A percentile compares a stretch with the other conserved stretches of the same genome.
phyloP scores from a whole-genome alignment of 257 asterid genomes.

The Rubia yunnanensis region DNA sequence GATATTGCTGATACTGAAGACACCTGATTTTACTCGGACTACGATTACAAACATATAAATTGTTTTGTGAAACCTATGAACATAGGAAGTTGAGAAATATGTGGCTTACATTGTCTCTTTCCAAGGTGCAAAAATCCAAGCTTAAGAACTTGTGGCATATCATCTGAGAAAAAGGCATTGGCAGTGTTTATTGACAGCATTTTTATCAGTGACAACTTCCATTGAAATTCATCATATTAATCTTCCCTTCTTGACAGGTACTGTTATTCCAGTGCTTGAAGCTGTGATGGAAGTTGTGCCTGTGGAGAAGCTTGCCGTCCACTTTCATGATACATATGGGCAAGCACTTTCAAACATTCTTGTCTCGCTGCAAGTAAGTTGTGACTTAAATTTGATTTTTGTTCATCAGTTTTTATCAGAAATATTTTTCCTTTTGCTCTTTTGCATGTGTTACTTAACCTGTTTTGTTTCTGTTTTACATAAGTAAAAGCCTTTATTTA shows the following conservation, averaged over 20 bases:
- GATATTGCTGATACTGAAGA: neutral
- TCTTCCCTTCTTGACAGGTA: conserved; percentile 34
- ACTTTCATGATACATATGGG: conserved; percentile 96
- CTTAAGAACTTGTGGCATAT: neutral
- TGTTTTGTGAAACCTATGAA: neutral
- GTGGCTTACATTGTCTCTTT: neutral
- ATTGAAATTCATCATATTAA: neutral
- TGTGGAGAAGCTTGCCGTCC: conserved; percentile 82
- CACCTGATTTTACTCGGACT: neutral
- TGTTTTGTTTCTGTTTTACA: neutral
- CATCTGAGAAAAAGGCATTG: neutral
- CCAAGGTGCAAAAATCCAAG: neutral
- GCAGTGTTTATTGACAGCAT: neutral
- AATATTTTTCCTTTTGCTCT: neutral
- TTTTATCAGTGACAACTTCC: neutral
- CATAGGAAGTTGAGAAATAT: neutral
- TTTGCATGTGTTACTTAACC: too few species aligned
- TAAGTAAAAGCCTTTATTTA: neutral
- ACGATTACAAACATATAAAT: neutral
- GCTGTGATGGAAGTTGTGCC: conserved; percentile 81
- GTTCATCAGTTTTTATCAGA: neutral
- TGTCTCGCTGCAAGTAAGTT: conserved; percentile 66
- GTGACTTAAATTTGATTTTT: neutral
- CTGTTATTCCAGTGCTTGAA: conserved; percentile 80
- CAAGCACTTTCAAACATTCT: conserved; percentile 94